Percentiles rank a stretch among this genome's conserved stretches.
phyloP scores from a whole-genome alignment of 2,329 filamentous ascomycete genomes.

The Huntiella bhutanensis region DNA sequence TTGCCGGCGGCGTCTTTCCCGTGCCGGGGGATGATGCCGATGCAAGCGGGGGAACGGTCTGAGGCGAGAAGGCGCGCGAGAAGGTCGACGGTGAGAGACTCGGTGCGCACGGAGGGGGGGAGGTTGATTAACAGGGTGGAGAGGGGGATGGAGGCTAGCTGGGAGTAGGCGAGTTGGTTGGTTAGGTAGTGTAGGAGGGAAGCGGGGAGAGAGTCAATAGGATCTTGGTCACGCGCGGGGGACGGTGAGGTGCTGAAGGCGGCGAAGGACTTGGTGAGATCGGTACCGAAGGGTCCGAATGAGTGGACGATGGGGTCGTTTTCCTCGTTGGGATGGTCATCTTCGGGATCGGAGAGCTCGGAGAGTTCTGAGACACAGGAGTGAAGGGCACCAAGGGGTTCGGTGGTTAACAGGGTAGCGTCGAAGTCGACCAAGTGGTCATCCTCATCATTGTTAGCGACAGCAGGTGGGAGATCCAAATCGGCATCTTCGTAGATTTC shows the following conservation, averaged over 20 bases:
- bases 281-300: slow-evolving; percentile 75
- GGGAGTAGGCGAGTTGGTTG: slow-evolving; percentile 90
- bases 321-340: slow-evolving; percentile 72
- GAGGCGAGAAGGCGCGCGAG: slow-evolving; percentile 53
- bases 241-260: background rate
- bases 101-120: slow-evolving; percentile 43
- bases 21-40: slow-evolving; percentile 74
- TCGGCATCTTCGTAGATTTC: slow-evolving; percentile 55
- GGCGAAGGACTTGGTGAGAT: slow-evolving; percentile 40
- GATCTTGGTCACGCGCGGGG: background rate
- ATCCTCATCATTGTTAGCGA: slow-evolving; percentile 16
- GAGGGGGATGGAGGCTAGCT: slow-evolving; percentile 75
- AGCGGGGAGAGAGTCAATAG: slow-evolving; percentile 16
- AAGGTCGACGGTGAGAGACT: slow-evolving; percentile 35
- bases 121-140: slow-evolving; percentile 79
- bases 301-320: slow-evolving; percentile 87
- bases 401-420: background rate
- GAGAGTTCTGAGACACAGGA: slow-evolving; percentile 28
- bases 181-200: slow-evolving; percentile 64
- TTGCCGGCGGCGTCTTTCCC: slow-evolving; percentile 95
- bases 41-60: slow-evolving; percentile 40
- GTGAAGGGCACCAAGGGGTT: slow-evolving; percentile 21
- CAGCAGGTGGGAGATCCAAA: slow-evolving; percentile 23
- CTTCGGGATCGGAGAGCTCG: slow-evolving; percentile 39
- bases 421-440: slow-evolving; percentile 30